Evolutionary conservation across 495 filamentous ascomycete genomes (phyloP).

Genomic region (Choiromyces venosus): DNA sequence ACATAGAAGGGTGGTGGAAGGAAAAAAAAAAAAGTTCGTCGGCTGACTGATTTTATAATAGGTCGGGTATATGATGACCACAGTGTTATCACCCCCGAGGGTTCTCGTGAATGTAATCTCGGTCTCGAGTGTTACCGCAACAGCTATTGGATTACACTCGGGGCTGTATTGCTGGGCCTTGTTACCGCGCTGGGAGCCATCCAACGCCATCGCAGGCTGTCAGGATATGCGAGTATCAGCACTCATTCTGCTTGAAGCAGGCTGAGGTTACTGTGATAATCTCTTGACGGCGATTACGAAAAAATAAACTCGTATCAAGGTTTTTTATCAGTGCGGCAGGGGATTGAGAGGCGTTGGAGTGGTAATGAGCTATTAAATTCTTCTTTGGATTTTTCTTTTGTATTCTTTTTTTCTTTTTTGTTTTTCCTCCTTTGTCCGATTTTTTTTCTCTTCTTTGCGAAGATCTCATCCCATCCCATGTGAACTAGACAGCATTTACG

Average conservation of each 20-base stretch:
- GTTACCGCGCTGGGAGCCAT: slow-evolving; percentile 71
- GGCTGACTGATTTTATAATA: slow-evolving; percentile 27
- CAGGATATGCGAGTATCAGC: slow-evolving; percentile 13
- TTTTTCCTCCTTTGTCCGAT: neutral
- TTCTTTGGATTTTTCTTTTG: slow-evolving; percentile 4
- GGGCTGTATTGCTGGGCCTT: slow-evolving; percentile 65
- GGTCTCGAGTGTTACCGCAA: slow-evolving; percentile 73
- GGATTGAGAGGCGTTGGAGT: slow-evolving; percentile 7
- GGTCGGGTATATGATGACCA: slow-evolving; percentile 70
- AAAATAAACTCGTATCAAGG: neutral
- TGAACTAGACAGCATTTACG: slow-evolving; percentile 10
- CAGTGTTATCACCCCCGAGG: slow-evolving; percentile 59
- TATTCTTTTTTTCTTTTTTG: neutral
- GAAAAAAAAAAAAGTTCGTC: slow-evolving; percentile 15
- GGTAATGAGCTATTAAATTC: slow-evolving; percentile 8
- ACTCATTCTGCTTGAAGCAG: slow-evolving; percentile 21
- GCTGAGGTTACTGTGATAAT: neutral
- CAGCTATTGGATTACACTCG: slow-evolving; percentile 79
- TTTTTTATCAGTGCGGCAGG: too few relatives aligned
- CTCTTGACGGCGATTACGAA: neutral
- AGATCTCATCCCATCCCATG: neutral
- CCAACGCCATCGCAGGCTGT: slow-evolving; percentile 53
- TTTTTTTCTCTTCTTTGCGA: neutral
- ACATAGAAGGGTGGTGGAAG: slow-evolving; percentile 17
- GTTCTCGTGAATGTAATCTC: slow-evolving; percentile 67